Percentiles rank a stretch among this genome's conserved stretches.
These are phyloP conservation scores for Scleroderma citrinum DNA, from an alignment of 768 basidiomycete genomes.

Conservation along the genomic window DNA sequence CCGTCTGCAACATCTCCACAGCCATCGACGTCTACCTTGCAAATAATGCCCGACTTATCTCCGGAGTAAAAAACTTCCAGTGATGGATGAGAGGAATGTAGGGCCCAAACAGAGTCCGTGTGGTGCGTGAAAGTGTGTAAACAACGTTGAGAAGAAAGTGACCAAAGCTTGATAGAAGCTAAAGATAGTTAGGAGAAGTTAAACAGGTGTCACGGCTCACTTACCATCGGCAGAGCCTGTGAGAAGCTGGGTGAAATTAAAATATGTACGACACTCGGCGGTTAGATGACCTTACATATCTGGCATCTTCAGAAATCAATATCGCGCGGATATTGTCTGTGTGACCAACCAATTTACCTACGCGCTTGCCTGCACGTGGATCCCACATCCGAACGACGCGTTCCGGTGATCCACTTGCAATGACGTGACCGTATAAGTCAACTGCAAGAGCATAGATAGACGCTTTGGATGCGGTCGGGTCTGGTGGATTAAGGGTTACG, in stretches of 20 bases:
- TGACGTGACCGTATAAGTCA: constrained; percentile 71
- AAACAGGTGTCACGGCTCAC: constrained; percentile 4
- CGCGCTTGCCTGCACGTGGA: constrained; percentile 76
- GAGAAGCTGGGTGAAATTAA: constrained; percentile 45
- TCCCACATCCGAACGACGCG: constrained; percentile 92
- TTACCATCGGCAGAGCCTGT: constrained; percentile 76
- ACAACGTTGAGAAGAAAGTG: constrained; percentile 79
- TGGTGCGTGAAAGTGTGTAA: constrained; percentile 96
- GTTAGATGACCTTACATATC: constrained; percentile 58
- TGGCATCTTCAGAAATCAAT: constrained; percentile 82
- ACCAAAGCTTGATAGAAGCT: constrained; percentile 93
- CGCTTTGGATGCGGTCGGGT: constrained; percentile 58
- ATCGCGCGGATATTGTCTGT: constrained; percentile 95
- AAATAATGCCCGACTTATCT: constrained; percentile 84
- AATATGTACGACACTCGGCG: constrained; percentile 3
- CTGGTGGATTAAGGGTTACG: constrained; percentile 61
- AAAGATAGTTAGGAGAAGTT: constrained; percentile 8
- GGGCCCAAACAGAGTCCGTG: constrained; percentile 90
- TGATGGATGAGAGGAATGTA: constrained; percentile 82
- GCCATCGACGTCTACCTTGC: constrained; percentile 85
- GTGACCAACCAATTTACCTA: constrained; percentile 87
- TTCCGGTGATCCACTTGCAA: constrained; percentile 91
- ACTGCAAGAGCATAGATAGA: constrained; percentile 75
- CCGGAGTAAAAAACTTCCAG: constrained; percentile 92
- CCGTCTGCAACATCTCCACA: constrained; percentile 80